Percentiles rank a stretch among this genome's conserved stretches.
Conservation (phyloP, 352 stramenopile species). For the Globisporangium cylindrosporum region DNA sequence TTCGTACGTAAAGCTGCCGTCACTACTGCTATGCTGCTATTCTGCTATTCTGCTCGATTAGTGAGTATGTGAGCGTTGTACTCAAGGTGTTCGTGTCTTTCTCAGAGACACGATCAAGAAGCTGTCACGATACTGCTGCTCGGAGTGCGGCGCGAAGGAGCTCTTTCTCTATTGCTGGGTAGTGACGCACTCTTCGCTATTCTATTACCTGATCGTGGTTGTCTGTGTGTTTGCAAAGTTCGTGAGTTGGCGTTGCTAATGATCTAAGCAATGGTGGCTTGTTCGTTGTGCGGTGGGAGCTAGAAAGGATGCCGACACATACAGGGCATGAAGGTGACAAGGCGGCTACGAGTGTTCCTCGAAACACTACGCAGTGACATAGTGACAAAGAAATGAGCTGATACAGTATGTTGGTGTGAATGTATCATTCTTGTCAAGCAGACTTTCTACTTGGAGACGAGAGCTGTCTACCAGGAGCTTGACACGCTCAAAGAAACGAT, state of each 20-base stretch:
- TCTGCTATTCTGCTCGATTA: neutral
- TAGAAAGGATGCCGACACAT: conserved; percentile 75
- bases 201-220: neutral
- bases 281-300: neutral
- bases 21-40: neutral
- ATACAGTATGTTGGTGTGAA: too few relatives aligned
- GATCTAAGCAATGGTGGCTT: neutral
- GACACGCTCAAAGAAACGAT: conserved; percentile 56
- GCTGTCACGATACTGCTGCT: conserved; percentile 56
- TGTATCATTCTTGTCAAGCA: conserved; percentile 8
- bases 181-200: neutral
- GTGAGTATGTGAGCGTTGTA: neutral
- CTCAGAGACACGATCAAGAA: conserved; percentile 43
- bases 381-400: too few relatives aligned
- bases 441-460: conserved; percentile 60
- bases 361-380: too few relatives aligned
- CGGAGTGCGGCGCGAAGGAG: conserved; percentile 54
- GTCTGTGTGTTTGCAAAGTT: neutral
- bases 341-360: too few relatives aligned
- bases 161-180: conserved; percentile 73
- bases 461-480: conserved; percentile 45
- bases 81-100: neutral
- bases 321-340: conserved; percentile 58
- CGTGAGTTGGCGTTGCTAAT: neutral
- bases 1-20: conserved; percentile 1